phyloP scores from a whole-genome alignment of 306 rosid genomes.

The Rosa chinensis region DNA sequence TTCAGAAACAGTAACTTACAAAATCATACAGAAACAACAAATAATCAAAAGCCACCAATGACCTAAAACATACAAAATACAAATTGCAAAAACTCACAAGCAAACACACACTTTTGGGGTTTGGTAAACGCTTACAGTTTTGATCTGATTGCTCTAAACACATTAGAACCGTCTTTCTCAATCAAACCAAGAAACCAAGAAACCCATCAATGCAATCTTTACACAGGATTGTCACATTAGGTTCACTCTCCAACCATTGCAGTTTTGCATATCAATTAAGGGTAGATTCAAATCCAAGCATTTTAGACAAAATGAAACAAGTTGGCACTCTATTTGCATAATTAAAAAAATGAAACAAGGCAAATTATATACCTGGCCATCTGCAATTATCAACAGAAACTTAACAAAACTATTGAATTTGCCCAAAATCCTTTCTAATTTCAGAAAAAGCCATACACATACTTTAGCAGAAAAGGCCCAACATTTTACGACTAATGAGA shows the following conservation, averaged over 20 bases:
- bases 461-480: too few species aligned
- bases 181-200: conserved; percentile 56
- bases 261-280: conserved; percentile 36
- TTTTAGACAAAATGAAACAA: background rate
- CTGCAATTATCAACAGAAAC: too few species aligned
- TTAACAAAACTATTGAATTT: too few species aligned
- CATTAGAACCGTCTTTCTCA: conserved; percentile 72
- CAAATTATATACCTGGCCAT: too few species aligned
- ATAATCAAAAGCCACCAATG: conserved; percentile 10
- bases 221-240: conserved; percentile 70
- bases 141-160: conserved; percentile 70
- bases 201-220: conserved; percentile 88
- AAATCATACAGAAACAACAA: conserved; percentile 13
- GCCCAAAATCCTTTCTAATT: too few species aligned
- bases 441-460: too few species aligned
- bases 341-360: too few species aligned
- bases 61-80: background rate
- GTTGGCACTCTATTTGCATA: too few species aligned
- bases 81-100: conserved; percentile 11
- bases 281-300: background rate
- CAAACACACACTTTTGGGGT: background rate
- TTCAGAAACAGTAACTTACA: conserved; percentile 16
- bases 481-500: too few species aligned
- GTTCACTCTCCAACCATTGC: background rate
- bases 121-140: conserved; percentile 49